Evolutionary conservation across 2,329 filamentous ascomycete species (phyloP).

Genomic region (Nemania serpens): DNA sequence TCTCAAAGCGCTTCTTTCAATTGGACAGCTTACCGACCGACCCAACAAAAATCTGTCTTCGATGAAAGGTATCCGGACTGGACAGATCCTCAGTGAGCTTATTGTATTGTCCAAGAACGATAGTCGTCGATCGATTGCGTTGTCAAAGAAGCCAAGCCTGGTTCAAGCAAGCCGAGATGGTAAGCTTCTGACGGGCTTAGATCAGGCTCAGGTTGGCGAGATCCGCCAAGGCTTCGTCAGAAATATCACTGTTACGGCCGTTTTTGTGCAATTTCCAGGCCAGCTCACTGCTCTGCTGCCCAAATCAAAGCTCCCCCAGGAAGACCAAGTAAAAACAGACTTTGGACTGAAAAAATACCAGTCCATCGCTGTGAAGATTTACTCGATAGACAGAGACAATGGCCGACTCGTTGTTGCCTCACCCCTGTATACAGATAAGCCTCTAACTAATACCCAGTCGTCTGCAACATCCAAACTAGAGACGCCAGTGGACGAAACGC

Average conservation of each 20-base stretch:
- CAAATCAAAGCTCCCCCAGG: conserved; percentile 75
- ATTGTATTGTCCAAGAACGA: conserved; percentile 86
- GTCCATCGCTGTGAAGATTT: conserved; percentile 72
- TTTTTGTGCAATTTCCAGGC: conserved; percentile 88
- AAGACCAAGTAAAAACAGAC: conserved; percentile 67
- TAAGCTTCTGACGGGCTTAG: conserved; percentile 72
- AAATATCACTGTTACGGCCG: conserved; percentile 78
- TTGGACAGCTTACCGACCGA: conserved; percentile 84
- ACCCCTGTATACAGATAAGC: conserved; percentile 51
- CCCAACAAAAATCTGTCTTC: conserved; percentile 73
- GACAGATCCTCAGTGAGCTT: conserved; percentile 81
- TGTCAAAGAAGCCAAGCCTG: conserved; percentile 84
- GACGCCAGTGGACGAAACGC: conserved; percentile 63
- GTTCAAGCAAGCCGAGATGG: conserved; percentile 74
- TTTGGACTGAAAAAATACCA: conserved; percentile 83
- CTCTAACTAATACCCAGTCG: conserved; percentile 42
- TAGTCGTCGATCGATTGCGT: conserved; percentile 71
- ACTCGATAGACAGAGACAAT: conserved; percentile 71
- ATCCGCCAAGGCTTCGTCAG: conserved; percentile 79
- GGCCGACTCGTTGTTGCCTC: conserved; percentile 66
- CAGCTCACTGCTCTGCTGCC: conserved; percentile 78
- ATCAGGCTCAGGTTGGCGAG: conserved; percentile 71
- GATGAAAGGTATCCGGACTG: conserved; percentile 80
- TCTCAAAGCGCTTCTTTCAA: conserved; percentile 76
- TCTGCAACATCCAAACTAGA: conserved; percentile 46